These are phyloP conservation scores for Alloteropsis angusta DNA, from an alignment of 202 grass and related monocot species.

Conservation along the genomic window DNA sequence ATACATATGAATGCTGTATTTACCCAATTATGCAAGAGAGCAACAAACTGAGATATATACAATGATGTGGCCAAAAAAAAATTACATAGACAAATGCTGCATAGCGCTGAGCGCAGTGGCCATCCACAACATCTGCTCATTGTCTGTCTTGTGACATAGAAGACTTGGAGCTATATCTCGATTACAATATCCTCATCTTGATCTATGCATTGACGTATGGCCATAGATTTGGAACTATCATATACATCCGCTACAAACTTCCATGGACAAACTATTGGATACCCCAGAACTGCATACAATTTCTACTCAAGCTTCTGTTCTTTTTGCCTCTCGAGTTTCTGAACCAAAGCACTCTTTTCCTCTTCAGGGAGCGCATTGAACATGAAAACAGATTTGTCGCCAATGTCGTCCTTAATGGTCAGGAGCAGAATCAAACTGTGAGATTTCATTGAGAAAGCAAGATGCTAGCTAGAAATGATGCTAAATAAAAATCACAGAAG, in stretches of 20 bases:
- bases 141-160: background rate
- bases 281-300: background rate
- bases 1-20: background rate
- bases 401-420: slow-evolving; percentile 57
- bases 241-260: background rate
- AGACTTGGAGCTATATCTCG: background rate
- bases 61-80: background rate
- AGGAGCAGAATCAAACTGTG: background rate
- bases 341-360: slow-evolving; percentile 70
- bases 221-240: background rate
- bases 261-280: background rate
- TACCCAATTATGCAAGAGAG: background rate
- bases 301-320: slow-evolving; percentile 39
- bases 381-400: slow-evolving; percentile 90
- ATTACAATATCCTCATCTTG: background rate
- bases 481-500: background rate
- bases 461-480: background rate
- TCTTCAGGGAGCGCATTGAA: slow-evolving; percentile 78
- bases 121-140: background rate
- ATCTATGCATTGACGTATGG: background rate
- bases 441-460: background rate
- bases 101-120: background rate
- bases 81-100: background rate
- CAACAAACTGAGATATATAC: slow-evolving; percentile 1
- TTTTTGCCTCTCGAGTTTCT: slow-evolving; percentile 41